phyloP scores from a whole-genome alignment of 148 eudicot genomes.

The Mesembryanthemum crystallinum region DNA sequence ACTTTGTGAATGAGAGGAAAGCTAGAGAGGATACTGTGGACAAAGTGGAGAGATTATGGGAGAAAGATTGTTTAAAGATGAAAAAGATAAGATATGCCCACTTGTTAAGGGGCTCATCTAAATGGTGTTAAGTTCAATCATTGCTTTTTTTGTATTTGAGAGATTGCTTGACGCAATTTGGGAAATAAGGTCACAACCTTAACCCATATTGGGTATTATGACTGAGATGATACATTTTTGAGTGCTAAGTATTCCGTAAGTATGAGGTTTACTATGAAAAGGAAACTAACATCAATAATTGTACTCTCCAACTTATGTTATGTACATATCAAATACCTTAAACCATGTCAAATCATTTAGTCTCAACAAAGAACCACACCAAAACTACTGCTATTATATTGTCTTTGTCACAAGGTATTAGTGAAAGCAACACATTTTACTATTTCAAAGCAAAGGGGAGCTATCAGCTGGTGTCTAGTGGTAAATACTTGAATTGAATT shows the following conservation, averaged over 20 bases:
- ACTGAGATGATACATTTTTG: background rate
- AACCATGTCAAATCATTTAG: background rate
- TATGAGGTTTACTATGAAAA: background rate
- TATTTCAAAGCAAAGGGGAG: too few species aligned
- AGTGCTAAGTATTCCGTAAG: background rate
- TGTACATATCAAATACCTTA: background rate
- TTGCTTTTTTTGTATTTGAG: conserved; percentile 25
- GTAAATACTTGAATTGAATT: too few species aligned
- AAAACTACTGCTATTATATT: background rate
- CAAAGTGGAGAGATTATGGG: conserved; percentile 12
- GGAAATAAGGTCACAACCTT: conserved; percentile 7
- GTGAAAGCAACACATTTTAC: too few species aligned
- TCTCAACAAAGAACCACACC: background rate
- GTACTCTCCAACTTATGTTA: background rate
- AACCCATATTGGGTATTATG: background rate
- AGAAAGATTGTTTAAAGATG: conserved; percentile 9
- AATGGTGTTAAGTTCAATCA: conserved; percentile 24
- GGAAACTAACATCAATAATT: background rate
- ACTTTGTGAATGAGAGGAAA: conserved; percentile 10
- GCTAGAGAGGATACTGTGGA: conserved; percentile 1
- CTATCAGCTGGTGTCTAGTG: too few species aligned
- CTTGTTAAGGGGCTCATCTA: background rate
- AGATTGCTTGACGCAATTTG: conserved; percentile 29
- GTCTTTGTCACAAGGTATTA: background rate
- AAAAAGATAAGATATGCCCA: conserved; percentile 30